Conservation (phyloP, 371 early-diverging fungal genomes). For the Blyttiomyces sp. region DNA sequence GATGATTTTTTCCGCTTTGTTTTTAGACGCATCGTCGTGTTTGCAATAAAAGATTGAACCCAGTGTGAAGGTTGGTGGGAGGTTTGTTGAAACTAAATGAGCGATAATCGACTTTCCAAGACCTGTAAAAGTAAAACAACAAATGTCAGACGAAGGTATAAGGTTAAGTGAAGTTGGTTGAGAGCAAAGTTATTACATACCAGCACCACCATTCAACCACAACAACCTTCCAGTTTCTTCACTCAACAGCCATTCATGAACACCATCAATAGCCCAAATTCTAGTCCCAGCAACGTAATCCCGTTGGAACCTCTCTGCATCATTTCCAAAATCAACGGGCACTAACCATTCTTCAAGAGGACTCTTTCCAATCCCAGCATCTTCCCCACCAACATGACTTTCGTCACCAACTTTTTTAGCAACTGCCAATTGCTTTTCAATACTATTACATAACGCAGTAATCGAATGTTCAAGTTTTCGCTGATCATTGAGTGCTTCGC, state of each 20-base stretch:
- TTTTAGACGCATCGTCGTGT: slow-evolving; percentile 12
- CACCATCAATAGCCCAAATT: background rate
- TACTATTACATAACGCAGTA: background rate
- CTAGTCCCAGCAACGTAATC: slow-evolving; percentile 3
- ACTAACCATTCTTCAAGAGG: slow-evolving; percentile 1
- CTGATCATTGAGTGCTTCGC: background rate
- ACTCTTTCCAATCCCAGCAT: background rate
- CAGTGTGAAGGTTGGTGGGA: background rate
- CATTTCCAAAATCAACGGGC: slow-evolving; percentile 1
- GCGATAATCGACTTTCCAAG: slow-evolving; percentile 12
- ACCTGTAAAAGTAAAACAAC: too few relatives aligned
- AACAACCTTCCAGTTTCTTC: background rate
- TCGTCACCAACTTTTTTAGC: too few relatives aligned
- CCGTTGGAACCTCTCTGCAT: background rate
- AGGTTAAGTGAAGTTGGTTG: too few relatives aligned
- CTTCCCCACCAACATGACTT: background rate
- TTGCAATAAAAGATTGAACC: slow-evolving; percentile 14
- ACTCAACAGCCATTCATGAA: background rate
- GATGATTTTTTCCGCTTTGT: background rate
- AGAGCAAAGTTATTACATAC: too few relatives aligned
- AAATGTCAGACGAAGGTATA: too few relatives aligned
- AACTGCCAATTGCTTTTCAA: too few relatives aligned
- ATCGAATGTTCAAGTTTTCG: background rate
- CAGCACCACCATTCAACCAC: slow-evolving; percentile 6
- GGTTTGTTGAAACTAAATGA: background rate